Evolutionary conservation across 2,329 filamentous ascomycete genomes (phyloP).

Genomic region (Hortaea werneckii): DNA sequence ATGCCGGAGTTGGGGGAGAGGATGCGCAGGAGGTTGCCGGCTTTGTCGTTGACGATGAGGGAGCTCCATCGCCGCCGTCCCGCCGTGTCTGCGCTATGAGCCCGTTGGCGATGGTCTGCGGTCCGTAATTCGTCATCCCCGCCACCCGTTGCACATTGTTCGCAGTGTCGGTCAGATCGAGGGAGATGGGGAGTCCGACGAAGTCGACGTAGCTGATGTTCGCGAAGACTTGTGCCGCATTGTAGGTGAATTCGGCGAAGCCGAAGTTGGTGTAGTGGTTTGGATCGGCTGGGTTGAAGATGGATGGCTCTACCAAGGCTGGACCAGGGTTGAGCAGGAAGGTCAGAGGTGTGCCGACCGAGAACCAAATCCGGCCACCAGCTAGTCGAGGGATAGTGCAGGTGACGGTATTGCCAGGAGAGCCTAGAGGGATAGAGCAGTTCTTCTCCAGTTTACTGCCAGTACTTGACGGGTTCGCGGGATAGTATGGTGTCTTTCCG

Average conservation of each 20-base stretch:
- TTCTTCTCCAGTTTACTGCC: slow-evolving; percentile 28
- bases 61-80: slow-evolving; percentile 54
- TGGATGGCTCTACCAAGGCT: slow-evolving; percentile 26
- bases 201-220: slow-evolving; percentile 34
- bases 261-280: slow-evolving; percentile 37
- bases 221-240: slow-evolving; percentile 36
- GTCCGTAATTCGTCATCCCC: slow-evolving; percentile 50
- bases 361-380: slow-evolving; percentile 30
- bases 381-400: slow-evolving; percentile 27
- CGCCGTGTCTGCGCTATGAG: slow-evolving; percentile 45
- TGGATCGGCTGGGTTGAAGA: slow-evolving; percentile 31
- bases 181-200: slow-evolving; percentile 33
- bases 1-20: slow-evolving; percentile 37
- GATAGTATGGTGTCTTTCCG: slow-evolving; percentile 27
- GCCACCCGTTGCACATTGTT: slow-evolving; percentile 38
- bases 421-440: slow-evolving; percentile 36
- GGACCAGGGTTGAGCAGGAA: slow-evolving; percentile 29
- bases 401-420: slow-evolving; percentile 23
- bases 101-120: slow-evolving; percentile 44
- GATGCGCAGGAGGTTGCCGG: slow-evolving; percentile 30
- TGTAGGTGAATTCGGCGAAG: slow-evolving; percentile 37
- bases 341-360: slow-evolving; percentile 20
- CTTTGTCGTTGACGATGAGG: slow-evolving; percentile 37
- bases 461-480: slow-evolving; percentile 21
- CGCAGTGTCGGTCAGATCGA: slow-evolving; percentile 27